Evolutionary conservation across 2,329 filamentous ascomycete species (phyloP), one percentile per base, ranked within the genome.

Genomic region (Trichoderma citrinoviride): DNA sequence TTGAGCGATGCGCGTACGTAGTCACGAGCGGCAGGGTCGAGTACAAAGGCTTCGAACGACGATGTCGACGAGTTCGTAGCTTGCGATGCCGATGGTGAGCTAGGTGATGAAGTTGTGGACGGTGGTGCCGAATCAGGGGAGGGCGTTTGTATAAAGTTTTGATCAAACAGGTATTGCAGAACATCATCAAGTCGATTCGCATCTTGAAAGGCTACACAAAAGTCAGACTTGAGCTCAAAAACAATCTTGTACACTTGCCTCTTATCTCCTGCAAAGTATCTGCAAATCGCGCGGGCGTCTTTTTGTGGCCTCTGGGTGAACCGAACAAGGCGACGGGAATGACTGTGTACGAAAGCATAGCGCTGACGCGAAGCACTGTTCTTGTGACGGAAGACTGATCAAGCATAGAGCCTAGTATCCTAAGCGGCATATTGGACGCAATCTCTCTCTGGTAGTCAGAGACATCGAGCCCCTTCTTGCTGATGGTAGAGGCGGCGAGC

Each of bases 91-190:
- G 65, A 61, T 7, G 66, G 65, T 1, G 68, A 70, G 6, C 62
- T 60, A 12, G 66, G 65, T 12, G 68, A 69, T 23, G 68, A 64
- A 3, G 68, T 58, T 17, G 67, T 64, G 15, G 68, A 70, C 23
- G 63, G 43, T 12, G 61, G 25, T n/a, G 66, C 57, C 7, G 69
- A 66, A 0, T 69, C 67, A 21, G 64, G 40, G 12, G 68, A 67
- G 6, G 68, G 65, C 5, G 68, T 69, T 27, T 72, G 70, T 46
- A 72, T 71, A 8, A 70, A 70, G 37, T 70, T 69, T 37, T 70
- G 67, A 49, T 71, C 70, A n/a, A 71, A 65, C 4, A 73, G 66
- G 53, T 69, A 70, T 50, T 71, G 70, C 14, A 73, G 50, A 4
- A 71, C 67, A 21, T 70, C 66, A 27, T 71, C 68, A n/a, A 71